phyloP scores from a whole-genome alignment of 2,329 filamentous ascomycete species.

The Pleomassaria siparia region DNA sequence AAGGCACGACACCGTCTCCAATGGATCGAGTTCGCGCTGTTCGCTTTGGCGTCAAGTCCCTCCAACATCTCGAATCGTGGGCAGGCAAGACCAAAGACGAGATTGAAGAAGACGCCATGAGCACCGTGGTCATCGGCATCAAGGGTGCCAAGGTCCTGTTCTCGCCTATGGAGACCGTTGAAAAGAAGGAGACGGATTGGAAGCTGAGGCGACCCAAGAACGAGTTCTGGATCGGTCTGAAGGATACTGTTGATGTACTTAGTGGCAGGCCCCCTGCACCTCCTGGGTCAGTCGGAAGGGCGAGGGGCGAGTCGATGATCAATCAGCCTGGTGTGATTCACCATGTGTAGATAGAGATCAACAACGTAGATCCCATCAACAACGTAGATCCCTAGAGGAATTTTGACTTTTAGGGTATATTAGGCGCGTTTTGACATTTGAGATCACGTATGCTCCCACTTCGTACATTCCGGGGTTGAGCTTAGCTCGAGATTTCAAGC shows the following conservation, averaged over 20 bases:
- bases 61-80: constrained; percentile 84
- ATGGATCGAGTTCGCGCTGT: constrained; percentile 96
- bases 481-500: too few relatives aligned
- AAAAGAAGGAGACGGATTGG: constrained; percentile 90
- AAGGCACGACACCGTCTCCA: constrained; percentile 86
- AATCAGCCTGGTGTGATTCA: too few relatives aligned
- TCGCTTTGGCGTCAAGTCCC: constrained; percentile 88
- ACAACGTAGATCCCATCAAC: too few relatives aligned
- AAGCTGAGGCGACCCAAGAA: constrained; percentile 78
- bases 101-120: constrained; percentile 73
- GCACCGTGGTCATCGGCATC: constrained; percentile 84
- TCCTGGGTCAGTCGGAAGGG: not conserved
- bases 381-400: too few relatives aligned
- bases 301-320: not conserved
- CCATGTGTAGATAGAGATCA: too few relatives aligned
- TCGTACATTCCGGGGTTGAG: too few relatives aligned
- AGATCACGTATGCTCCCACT: too few relatives aligned
- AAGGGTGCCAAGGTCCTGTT: constrained; percentile 89
- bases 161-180: constrained; percentile 75
- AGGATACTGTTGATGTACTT: constrained; percentile 80
- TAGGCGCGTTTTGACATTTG: too few relatives aligned
- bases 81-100: constrained; percentile 64
- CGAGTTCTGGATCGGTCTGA: constrained; percentile 83
- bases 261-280: constrained; percentile 1
- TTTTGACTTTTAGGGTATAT: too few relatives aligned